Percentiles rank a stretch among this genome's conserved stretches.
Conservation (phyloP, 129 eudicot genomes). For the Tagetes patula region DNA sequence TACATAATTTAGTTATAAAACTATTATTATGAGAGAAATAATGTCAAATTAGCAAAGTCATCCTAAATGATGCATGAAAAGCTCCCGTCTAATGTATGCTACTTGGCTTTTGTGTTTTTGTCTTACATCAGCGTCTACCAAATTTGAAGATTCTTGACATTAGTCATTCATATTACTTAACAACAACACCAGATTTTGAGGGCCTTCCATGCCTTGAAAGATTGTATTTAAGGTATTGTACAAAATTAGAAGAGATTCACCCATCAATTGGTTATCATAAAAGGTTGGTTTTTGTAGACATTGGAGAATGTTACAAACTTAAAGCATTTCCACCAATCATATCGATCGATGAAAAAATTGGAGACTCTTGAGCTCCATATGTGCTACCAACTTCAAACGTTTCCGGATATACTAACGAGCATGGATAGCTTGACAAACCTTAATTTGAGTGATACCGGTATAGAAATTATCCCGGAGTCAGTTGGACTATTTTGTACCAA, state of each 20-base stretch:
- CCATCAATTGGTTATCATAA: conserved; percentile 18
- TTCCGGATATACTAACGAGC: neutral
- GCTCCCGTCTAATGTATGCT: neutral
- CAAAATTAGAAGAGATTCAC: neutral
- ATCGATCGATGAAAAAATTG: neutral
- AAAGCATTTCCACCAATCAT: conserved; percentile 10
- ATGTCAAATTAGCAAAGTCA: too few relatives aligned
- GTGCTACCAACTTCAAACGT: neutral
- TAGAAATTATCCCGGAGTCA: neutral
- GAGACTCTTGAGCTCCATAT: neutral
- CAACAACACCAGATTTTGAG: neutral
- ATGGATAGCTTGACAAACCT: conserved; percentile 5
- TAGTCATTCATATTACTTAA: neutral
- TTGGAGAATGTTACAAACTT: neutral
- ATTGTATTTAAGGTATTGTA: neutral
- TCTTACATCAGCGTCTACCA: neutral
- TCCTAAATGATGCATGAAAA: neutral
- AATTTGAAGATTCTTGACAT: neutral
- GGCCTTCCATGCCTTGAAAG: conserved; percentile 8
- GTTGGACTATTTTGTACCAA: conserved; percentile 11
- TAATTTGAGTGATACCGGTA: rapidly evolving
- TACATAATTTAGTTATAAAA: too few relatives aligned
- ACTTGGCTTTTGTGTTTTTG: neutral
- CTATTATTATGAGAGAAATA: too few relatives aligned
- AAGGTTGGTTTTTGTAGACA: neutral